phyloP scores from a whole-genome alignment of 164 flowering plant species.

The Sedum album region DNA sequence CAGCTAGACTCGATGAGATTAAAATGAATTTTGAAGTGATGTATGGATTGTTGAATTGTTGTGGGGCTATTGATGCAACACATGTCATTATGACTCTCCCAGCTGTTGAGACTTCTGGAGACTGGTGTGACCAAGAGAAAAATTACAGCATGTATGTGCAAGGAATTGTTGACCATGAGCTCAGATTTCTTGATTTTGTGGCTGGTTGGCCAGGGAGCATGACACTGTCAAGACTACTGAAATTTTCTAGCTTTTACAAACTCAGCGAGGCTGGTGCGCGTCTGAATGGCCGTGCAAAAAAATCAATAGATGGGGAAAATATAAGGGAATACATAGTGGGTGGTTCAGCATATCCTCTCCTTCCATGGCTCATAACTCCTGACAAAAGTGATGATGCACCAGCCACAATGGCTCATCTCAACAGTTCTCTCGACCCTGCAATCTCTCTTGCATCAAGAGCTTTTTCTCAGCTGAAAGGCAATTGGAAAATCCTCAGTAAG shows the following conservation, averaged over 20 bases:
- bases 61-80: conserved; percentile 85
- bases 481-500: conserved; percentile 90
- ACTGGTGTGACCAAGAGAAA: conserved; percentile 78
- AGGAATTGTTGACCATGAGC: conserved; percentile 72
- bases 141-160: conserved; percentile 91
- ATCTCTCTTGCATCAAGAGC: conserved; percentile 55
- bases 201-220: conserved; percentile 81
- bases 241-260: conserved; percentile 58
- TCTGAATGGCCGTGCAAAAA: conserved; percentile 36
- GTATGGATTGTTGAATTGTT: conserved; percentile 70
- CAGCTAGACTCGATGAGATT: conserved; percentile 38
- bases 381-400: conserved; percentile 27
- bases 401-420: conserved; percentile 30
- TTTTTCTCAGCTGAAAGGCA: conserved; percentile 65
- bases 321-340: conserved; percentile 73
- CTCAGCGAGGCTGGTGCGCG: conserved; percentile 56
- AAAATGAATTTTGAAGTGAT: conserved; percentile 50
- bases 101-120: conserved; percentile 88
- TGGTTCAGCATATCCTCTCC: conserved; percentile 61
- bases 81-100: conserved; percentile 94
- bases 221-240: conserved; percentile 44
- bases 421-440: conserved; percentile 38
- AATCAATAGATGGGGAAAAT: conserved; percentile 31
- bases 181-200: conserved; percentile 80
- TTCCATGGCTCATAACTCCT: conserved; percentile 86